Base-by-base conservation (phyloP, 2,329 filamentous ascomycete species). In the Phaeosphaeriaceae sp. region DNA sequence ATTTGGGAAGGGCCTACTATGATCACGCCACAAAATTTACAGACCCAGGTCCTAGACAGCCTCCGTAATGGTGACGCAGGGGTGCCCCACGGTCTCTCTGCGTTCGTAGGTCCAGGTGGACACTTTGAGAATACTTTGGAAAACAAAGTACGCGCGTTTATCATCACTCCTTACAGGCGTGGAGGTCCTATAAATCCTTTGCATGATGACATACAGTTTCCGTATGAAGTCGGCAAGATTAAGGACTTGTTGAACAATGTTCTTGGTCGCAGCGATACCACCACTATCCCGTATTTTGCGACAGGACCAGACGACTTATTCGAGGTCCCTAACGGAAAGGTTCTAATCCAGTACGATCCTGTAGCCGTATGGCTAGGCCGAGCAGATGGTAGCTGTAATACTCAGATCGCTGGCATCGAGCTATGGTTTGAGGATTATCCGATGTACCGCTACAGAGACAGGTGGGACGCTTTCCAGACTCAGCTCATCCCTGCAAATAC, bases 341-440 rank as follows among this genome's bases (percentile, higher is more conserved):
- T 34, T 15, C 32, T 46, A 18, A 46, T 38, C 13, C 34, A 46
- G 42, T 46, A 46, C 34, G 42, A 38, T 46, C 33, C 42, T 8
- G 18, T 18, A 6, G n/a, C 13, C 11, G 20, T 8, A 20, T 46
- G 32, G 15, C 7, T 15, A 15, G n/a, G 33, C 3, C 33, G 32
- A 32, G 36, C 0, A 40, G 21, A 37, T 12, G 18, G 11, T 15
- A 29, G 21, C 33, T 46, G 42, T n/a, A 15, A 26, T 12, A 20
- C 11, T 40, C 40, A 42, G 18, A 11, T 17, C 5, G 37, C 37
- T 1, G 13, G n/a, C 1, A 28, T 40, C 5, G 37, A 40, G 21
- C 21, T 40, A n/a, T 40, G 37, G 37, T 40, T 40, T 28, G 37
- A 40, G 15, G n/a, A 20, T 18, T 26, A 16, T n/a, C 30, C 30